These are phyloP conservation scores for Gaeumannomyces sp. DNA, from an alignment of 2,329 filamentous ascomycete genomes.

Conservation along the genomic window DNA sequence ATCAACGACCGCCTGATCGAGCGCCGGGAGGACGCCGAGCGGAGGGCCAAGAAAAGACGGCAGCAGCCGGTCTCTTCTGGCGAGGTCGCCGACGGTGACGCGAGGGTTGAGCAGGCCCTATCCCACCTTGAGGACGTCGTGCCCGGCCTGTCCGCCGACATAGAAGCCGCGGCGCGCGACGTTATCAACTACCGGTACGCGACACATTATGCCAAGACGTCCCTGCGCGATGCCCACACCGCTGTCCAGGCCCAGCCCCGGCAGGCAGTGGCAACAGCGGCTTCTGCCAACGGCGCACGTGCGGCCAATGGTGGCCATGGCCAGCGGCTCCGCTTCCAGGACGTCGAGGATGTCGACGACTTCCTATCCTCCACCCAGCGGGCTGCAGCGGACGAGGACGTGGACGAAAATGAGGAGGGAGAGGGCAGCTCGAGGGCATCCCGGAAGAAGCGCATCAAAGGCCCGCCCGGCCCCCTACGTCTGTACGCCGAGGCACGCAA, in stretches of 20 bases:
- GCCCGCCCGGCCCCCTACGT: constrained; percentile 23
- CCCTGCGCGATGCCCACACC: constrained; percentile 22
- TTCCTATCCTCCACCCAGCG: constrained; percentile 7
- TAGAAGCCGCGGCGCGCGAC: constrained; percentile 40
- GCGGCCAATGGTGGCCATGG: not conserved
- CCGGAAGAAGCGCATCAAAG: constrained; percentile 20
- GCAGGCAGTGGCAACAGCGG: constrained; percentile 15
- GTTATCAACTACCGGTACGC: constrained; percentile 44
- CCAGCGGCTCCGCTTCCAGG: constrained; percentile 9
- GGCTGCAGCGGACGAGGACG: constrained; percentile 15
- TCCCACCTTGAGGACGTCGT: constrained; percentile 33
- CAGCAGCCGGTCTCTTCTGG: constrained; percentile 19
- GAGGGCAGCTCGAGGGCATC: constrained; percentile 18
- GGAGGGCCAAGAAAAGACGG: constrained; percentile 27
- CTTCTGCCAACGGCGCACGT: constrained; percentile 1
- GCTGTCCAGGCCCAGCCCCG: constrained; percentile 17
- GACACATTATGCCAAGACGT: constrained; percentile 40
- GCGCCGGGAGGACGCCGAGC: constrained; percentile 28
- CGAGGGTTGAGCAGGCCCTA: constrained; percentile 29
- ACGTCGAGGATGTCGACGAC: constrained; percentile 7
- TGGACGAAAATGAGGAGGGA: constrained; percentile 19
- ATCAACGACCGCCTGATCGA: constrained; percentile 41
- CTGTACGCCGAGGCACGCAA: constrained; percentile 31
- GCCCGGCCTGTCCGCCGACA: constrained; percentile 34
- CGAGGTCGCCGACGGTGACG: constrained; percentile 17